Base-by-base conservation (phyloP, 2,329 filamentous ascomycete species). In the Ophiostoma populinum region DNA sequence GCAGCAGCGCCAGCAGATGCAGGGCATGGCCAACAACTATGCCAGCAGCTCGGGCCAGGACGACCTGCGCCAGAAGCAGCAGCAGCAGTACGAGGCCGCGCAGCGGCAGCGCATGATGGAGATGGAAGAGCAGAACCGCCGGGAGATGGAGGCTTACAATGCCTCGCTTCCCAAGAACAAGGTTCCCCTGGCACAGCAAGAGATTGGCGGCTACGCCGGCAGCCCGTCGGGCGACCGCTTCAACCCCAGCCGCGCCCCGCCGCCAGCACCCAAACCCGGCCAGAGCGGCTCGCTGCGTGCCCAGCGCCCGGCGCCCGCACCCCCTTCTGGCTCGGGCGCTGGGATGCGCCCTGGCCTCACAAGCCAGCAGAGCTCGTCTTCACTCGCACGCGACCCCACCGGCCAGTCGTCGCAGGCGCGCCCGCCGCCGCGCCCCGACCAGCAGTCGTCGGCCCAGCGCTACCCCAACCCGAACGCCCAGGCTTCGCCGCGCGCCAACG, bases 91-190 rank as follows among this genome's bases (percentile, higher is more conserved):
- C 6, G 72, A 79, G 44, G 58, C 67, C 21, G 55, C 57, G 24
- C 70, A 75, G 45, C 58, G 60, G 21, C 62, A 70, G 38, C 56
- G 61, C 22, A 59, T 64, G 42, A 57, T 60, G 27, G 68, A 75
- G 43, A 59, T 64, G 2, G 70, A 74, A 43, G 77, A 83, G 46
- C 70, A 75, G 47, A 68, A 68, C 36, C 68, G 80, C 36, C 71
- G 77, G 44, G 83, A 93, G 34, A 64, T 81, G 46, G 85, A 90
- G 51, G 81, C 75, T 13, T 94, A 93, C 56, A 93, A 95, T 54
- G 80, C 82, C 24, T 83, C 81, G 17, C 59, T 94, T 40, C 87
- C 85, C 21, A 80, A 92, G 61, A 75, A 68, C 43, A 82, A 81
- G 51, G 59, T 75, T 9, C 81, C 82, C 3, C 50, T 90, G 44